Percentiles rank a stretch among this genome's conserved stretches.
phyloP scores from a whole-genome alignment of 441 rosid genomes.

The Manihot esculenta region DNA sequence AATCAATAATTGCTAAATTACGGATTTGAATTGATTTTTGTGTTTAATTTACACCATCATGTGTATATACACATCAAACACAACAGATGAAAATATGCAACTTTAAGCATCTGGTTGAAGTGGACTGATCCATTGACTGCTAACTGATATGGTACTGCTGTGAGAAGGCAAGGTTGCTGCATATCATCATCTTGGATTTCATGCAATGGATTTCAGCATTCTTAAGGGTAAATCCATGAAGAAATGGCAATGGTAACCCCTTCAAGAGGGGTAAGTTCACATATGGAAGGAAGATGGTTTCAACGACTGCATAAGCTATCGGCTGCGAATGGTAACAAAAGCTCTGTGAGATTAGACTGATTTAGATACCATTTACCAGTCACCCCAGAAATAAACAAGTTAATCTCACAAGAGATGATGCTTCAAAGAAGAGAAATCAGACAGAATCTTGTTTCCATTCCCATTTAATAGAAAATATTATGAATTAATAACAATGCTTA shows the following conservation, averaged over 20 bases:
- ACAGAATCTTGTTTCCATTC: not conserved
- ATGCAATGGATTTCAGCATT: constrained; percentile 47
- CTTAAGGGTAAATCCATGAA: constrained; percentile 44
- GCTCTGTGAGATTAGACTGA: not conserved
- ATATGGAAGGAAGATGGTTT: constrained; percentile 57
- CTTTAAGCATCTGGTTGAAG: not conserved
- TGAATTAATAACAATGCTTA: not conserved
- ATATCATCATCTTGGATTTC: constrained; percentile 40
- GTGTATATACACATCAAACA: constrained; percentile 1
- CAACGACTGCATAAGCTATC: constrained; percentile 42
- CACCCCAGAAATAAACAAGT: not conserved
- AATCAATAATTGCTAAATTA: not conserved
- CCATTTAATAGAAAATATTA: not conserved
- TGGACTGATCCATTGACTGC: not conserved
- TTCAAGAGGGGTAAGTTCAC: constrained; percentile 51
- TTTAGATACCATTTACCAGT: not conserved
- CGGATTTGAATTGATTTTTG: not conserved
- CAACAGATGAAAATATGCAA: no score
- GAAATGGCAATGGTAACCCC: constrained; percentile 67
- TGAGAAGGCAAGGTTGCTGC: constrained; percentile 47
- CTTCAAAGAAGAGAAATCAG: not conserved
- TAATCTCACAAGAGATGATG: not conserved
- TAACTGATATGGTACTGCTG: constrained; percentile 10
- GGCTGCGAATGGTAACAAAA: constrained; percentile 40
- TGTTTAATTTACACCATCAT: not conserved